Percentiles rank a stretch among this genome's conserved stretches.
Conservation (phyloP, 257 asterid genomes). For the Knoxia roxburghii region DNA sequence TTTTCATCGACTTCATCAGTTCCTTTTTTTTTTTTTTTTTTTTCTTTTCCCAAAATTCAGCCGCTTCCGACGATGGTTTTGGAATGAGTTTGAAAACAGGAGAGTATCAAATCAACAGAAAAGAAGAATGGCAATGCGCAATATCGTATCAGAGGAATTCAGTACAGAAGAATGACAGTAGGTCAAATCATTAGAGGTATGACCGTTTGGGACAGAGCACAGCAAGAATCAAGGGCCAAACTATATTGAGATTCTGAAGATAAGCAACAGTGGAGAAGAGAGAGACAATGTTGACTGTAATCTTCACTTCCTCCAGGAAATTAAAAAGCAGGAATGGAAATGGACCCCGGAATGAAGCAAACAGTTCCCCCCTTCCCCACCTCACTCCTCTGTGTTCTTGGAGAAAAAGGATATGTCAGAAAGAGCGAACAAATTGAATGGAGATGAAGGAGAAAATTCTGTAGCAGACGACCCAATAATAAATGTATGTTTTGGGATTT, state of each 20-base stretch:
- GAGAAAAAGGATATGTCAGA: conserved; percentile 11
- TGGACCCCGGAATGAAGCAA: conserved; percentile 28
- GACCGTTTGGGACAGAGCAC: conserved; percentile 15
- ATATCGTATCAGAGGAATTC: neutral
- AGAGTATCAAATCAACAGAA: neutral
- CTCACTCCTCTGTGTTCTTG: conserved; percentile 5
- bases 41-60: neutral
- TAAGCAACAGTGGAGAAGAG: conserved; percentile 10
- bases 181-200: conserved; percentile 33
- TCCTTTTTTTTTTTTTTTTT: neutral
- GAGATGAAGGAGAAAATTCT: conserved; percentile 3
- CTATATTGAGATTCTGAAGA: conserved; percentile 22
- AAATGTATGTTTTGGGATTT: conserved; percentile 31
- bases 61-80: neutral
- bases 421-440: conserved; percentile 15
- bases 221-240: conserved; percentile 17
- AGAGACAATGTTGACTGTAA: conserved; percentile 28
- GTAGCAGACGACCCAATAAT: conserved; percentile 24
- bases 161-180: conserved; percentile 37
- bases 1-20: conserved; percentile 9
- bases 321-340: conserved; percentile 16
- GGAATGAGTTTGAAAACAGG: neutral
- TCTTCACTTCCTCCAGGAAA: conserved; percentile 2
- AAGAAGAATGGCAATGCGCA: neutral
- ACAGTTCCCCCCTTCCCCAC: conserved; percentile 10